Conservation (phyloP, 2,329 filamentous ascomycete species). For the Clonostachys solani region DNA sequence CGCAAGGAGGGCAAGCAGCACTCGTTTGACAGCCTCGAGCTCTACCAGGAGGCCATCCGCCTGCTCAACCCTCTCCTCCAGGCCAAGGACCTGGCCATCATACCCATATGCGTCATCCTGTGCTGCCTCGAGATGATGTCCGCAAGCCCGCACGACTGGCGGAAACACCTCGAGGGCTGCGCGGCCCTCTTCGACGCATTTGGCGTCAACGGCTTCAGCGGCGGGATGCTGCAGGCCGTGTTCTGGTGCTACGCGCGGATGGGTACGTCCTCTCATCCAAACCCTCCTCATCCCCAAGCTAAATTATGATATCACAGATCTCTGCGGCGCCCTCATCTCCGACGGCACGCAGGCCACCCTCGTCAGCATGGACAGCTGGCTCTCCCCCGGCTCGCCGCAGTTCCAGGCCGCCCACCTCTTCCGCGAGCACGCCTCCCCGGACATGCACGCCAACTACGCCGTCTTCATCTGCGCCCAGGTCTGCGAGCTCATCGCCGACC, state of each 20-base stretch:
- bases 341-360: slow-evolving; percentile 45
- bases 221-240: slow-evolving; percentile 46
- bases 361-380: slow-evolving; percentile 42
- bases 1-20: slow-evolving; percentile 36
- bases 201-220: slow-evolving; percentile 47
- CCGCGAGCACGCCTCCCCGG: slow-evolving; percentile 22
- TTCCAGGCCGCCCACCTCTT: slow-evolving; percentile 29
- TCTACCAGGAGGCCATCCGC: slow-evolving; percentile 51
- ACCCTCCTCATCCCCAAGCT: neutral
- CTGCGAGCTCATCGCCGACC: slow-evolving; percentile 43
- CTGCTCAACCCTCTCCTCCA: slow-evolving; percentile 27
- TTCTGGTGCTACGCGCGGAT: slow-evolving; percentile 59
- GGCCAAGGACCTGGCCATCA: slow-evolving; percentile 19
- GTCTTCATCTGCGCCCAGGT: slow-evolving; percentile 51
- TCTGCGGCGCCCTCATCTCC: slow-evolving; percentile 52
- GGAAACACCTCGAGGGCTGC: slow-evolving; percentile 52
- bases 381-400: slow-evolving; percentile 29
- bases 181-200: slow-evolving; percentile 49
- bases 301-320: slow-evolving; percentile 25
- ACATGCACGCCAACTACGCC: slow-evolving; percentile 56
- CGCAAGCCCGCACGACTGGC: slow-evolving; percentile 40
- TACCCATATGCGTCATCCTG: slow-evolving; percentile 31
- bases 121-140: slow-evolving; percentile 39
- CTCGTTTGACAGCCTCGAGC: slow-evolving; percentile 45
- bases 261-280: slow-evolving; percentile 24